Conservation (phyloP, 495 filamentous ascomycete genomes). For the Evansstolkia leycettana region DNA sequence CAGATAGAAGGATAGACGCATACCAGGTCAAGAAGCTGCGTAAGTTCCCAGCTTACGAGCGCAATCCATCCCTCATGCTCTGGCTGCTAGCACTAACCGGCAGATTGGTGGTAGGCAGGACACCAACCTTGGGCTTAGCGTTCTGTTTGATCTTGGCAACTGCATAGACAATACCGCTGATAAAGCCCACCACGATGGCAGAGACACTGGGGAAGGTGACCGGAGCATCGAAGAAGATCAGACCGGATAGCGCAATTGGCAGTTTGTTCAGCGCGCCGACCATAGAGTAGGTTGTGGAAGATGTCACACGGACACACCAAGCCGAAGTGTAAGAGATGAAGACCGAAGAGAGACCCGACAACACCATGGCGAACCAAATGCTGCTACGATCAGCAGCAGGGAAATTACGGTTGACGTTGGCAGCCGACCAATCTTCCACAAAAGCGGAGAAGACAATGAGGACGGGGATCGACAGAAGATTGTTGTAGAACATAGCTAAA, state of each 20-base stretch:
- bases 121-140: constrained; percentile 44
- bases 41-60: constrained; percentile 23
- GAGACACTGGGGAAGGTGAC: constrained; percentile 87
- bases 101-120: constrained; percentile 53
- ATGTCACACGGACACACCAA: constrained; percentile 95
- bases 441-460: constrained; percentile 72
- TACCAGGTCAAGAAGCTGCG: too few species aligned
- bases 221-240: constrained; percentile 90
- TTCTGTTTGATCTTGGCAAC: constrained; percentile 81
- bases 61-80: constrained; percentile 79
- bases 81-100: constrained; percentile 83
- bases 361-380: constrained; percentile 77
- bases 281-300: constrained; percentile 96
- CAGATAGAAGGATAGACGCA: too few species aligned
- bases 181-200: constrained; percentile 79
- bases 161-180: constrained; percentile 87
- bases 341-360: constrained; percentile 86
- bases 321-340: constrained; percentile 98
- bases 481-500: constrained; percentile 99
- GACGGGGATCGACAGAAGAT: constrained; percentile 91
- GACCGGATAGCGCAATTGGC: constrained; percentile 78
- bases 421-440: constrained; percentile 81
- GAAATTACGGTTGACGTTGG: constrained; percentile 82
- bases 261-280: constrained; percentile 97
- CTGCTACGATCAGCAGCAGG: constrained; percentile 60